A percentile compares a stretch with the other conserved stretches of the same genome.
phyloP scores from a whole-genome alignment of 805 yeast genomes.

The Pichia kluyveri region DNA sequence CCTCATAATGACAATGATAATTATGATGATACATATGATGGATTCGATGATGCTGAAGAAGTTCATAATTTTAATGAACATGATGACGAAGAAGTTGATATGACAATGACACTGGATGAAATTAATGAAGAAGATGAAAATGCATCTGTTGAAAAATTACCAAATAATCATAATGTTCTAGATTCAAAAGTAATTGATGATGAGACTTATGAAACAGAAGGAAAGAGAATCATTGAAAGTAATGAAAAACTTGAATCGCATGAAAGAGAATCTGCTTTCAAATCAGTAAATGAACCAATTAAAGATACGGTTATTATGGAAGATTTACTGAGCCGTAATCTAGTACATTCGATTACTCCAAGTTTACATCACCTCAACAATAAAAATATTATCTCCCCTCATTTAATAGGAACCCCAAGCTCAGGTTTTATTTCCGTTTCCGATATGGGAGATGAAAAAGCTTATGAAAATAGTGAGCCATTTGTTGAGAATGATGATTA shows the following conservation, averaged over 20 bases:
- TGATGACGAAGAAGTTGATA: background rate
- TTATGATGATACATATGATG: conserved; percentile 5
- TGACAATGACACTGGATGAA: conserved; percentile 1
- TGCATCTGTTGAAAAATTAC: background rate
- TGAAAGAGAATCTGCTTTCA: conserved; percentile 21
- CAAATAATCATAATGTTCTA: background rate
- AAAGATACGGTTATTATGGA: conserved; percentile 10
- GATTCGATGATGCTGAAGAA: conserved; percentile 5
- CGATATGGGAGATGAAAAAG: background rate
- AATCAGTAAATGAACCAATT: conserved; percentile 7
- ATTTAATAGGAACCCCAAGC: background rate
- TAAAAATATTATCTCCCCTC: background rate
- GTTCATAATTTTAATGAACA: background rate
- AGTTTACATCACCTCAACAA: background rate
- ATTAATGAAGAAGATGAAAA: background rate
- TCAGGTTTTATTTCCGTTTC: background rate
- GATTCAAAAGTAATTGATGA: conserved; percentile 31
- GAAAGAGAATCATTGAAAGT: conserved; percentile 5
- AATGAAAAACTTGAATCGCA: conserved; percentile 31
- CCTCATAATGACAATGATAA: conserved; percentile 1
- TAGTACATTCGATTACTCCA: background rate
- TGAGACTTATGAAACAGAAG: conserved; percentile 18
- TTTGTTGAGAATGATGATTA: background rate
- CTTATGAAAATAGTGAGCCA: conserved; percentile 2
- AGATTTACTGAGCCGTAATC: conserved; percentile 4